A percentile compares a stretch with the other conserved stretches of the same genome.
phyloP scores from a whole-genome alignment of 1,139 yeast species.

The Magnusiomyces ingens region DNA sequence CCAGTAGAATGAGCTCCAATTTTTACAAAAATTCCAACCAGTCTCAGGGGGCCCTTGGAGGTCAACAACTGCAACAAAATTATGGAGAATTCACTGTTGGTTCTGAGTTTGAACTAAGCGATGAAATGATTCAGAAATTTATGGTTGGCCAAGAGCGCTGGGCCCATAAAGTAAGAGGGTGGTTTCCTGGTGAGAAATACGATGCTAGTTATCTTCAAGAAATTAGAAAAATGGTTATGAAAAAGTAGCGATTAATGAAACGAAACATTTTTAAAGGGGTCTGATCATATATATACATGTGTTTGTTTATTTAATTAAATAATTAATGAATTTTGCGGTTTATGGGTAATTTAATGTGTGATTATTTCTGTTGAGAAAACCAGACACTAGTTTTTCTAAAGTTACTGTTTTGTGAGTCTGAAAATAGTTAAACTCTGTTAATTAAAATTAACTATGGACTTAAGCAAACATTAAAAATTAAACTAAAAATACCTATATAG shows the following conservation, averaged over 20 bases:
- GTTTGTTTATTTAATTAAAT: no score
- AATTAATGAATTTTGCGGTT: no score
- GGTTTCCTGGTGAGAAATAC: conserved; percentile 42
- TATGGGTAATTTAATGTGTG: no score
- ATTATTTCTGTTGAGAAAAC: no score
- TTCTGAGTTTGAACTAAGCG: conserved; percentile 41
- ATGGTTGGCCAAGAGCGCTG: conserved; percentile 48
- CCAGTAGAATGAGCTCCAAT: background rate
- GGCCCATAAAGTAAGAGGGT: conserved; percentile 42
- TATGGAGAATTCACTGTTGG: conserved; percentile 21
- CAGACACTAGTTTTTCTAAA: no score
- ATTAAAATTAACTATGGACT: no score
- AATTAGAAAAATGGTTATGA: conserved; percentile 47
- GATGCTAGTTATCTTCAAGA: conserved; percentile 44
- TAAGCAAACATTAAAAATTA: no score
- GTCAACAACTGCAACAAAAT: conserved; percentile 1
- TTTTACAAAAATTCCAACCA: background rate
- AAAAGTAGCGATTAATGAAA: conserved; percentile 7
- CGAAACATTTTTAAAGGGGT: background rate
- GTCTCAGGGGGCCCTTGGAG: background rate
- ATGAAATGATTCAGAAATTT: conserved; percentile 39
- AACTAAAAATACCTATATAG: no score
- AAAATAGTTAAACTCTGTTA: no score
- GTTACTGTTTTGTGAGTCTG: no score
- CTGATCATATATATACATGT: background rate